Evolutionary conservation across 2,329 filamentous ascomycete species (phyloP), one percentile per base, ranked within the genome.

Genomic region (Neonectria sp.): DNA sequence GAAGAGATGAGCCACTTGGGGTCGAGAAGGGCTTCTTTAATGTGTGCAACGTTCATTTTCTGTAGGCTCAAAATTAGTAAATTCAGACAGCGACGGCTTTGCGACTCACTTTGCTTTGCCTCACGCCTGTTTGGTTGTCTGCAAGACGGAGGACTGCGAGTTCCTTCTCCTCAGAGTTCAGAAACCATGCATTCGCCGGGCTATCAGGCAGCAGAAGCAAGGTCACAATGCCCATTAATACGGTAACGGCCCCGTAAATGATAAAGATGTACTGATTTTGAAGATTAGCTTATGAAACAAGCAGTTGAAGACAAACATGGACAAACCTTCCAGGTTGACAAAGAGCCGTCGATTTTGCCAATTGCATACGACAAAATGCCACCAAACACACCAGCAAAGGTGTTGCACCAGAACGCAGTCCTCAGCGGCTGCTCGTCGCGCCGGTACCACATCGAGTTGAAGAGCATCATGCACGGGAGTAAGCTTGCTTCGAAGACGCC

Each of bases 361-460:
- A 78, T 77, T 0, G 76, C 76, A 24, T 76, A 79, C 4, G 75
- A 71, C 3, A 78, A 48, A 15, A 79, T 71, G 1, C 77, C 77
- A 2, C 78, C 78, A 51, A 79, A 77, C 0, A 78, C 75, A 2
- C 76, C 76, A 0, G 76, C 76, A 35, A 77, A 74, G 0, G 76
- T 77, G 8, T 77, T 77, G 15, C 71, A 76, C 75, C 77, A 80
- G 7, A 80, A 60, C 0, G 77, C 78, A 0, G 77, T 75, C 2
- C 78, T 68, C 6, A 78, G 62, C 2, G 77, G 75, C 45, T 78
- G 75, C 62, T 80, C 78, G 0, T 75, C 63, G 4, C 70, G 65
- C 25, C 76, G 70, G 51, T 80, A 80, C 78, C 78, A 80, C 72
- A 77, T 79, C 0, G 71, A 73, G 2, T 73, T 75, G 6, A 79